A percentile compares a stretch with the other conserved stretches of the same genome.
These are phyloP conservation scores for Hypoxylon sp. DNA, from an alignment of 2,329 filamentous ascomycete genomes.

Conservation along the genomic window DNA sequence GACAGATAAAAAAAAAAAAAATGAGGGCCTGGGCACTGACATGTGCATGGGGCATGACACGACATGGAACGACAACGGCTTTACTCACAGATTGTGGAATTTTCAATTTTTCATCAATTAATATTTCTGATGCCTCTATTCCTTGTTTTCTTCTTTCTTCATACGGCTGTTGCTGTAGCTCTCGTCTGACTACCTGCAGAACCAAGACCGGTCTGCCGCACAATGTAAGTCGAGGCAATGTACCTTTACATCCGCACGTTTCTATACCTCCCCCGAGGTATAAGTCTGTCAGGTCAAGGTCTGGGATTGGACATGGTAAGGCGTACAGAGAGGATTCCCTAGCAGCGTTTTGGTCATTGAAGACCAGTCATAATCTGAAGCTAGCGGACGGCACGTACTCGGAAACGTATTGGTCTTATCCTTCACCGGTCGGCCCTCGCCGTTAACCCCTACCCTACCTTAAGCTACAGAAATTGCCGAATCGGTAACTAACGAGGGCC, in stretches of 20 bases:
- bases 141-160: constrained; percentile 27
- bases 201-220: constrained; percentile 43
- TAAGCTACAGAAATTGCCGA: constrained; percentile 42
- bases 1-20: constrained; percentile 1
- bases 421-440: constrained; percentile 47
- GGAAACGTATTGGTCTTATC: constrained; percentile 43
- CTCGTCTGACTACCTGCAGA: constrained; percentile 44
- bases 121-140: constrained; percentile 22
- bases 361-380: constrained; percentile 41
- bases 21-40: constrained; percentile 41
- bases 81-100: constrained; percentile 25
- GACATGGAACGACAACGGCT: constrained; percentile 43
- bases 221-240: constrained; percentile 28
- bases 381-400: constrained; percentile 42
- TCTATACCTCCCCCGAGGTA: constrained; percentile 36
- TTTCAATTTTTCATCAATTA: constrained; percentile 36
- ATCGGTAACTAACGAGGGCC: constrained; percentile 37
- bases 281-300: constrained; percentile 36
- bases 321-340: constrained; percentile 39
- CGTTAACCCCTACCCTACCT: constrained; percentile 42
- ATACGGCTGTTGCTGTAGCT: constrained; percentile 22
- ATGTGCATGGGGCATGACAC: constrained; percentile 43
- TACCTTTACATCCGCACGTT: constrained; percentile 39
- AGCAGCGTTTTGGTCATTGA: constrained; percentile 22
- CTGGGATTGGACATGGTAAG: constrained; percentile 45